Base-by-base conservation (phyloP, 345 rosid species). In the Excoecaria agallocha region DNA sequence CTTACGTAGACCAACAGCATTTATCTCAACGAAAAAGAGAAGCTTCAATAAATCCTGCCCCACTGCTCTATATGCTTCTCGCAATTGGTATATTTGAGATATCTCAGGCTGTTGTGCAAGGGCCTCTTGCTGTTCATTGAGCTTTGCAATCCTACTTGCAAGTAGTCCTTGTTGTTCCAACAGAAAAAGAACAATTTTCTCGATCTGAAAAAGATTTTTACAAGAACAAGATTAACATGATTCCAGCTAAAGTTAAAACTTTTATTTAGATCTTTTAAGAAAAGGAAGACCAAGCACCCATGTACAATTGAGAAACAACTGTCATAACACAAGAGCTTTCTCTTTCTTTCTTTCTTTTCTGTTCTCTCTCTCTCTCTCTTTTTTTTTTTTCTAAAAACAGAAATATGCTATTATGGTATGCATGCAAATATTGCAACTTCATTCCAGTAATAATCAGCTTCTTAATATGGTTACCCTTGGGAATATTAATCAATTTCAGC, bases 131-230 rank as follows among this genome's bases (percentile, higher is more conserved):
- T 79, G 77, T 73, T 90, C 91, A 79, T 94, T 84, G 70, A 96
- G 87, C 69, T 74, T 78, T 25, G 84, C 73, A 82, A 96, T 78
- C 82, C 96, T 81, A 82, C 90, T 88, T 54, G 93, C 87, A 66
- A 93, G 90, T 54, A 82, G 72, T 68, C 99, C 99, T 89, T 93
- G 98, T 91, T 91, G 96, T 81, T 96, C 98, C 89, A 96, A 77
- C 80, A 96, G 78, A 78, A 96, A 96, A 54, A 96, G 98, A 74
- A 93, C 99, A 78, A 86, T 88, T 81, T 86, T 96, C 83, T 96
- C 99, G 22, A 96, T 96, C 98, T 96, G 89, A 85, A 89, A 80
- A 41, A 66, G 30, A 1, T 30, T 20, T 48, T 15, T 37, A 59
- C 46, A 69, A 67, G 15, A 67, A 76, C 45, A 77, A 43, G 12